Evolutionary conservation across 1,139 yeast species (phyloP).

Genomic region (Taiozyma onychis): DNA sequence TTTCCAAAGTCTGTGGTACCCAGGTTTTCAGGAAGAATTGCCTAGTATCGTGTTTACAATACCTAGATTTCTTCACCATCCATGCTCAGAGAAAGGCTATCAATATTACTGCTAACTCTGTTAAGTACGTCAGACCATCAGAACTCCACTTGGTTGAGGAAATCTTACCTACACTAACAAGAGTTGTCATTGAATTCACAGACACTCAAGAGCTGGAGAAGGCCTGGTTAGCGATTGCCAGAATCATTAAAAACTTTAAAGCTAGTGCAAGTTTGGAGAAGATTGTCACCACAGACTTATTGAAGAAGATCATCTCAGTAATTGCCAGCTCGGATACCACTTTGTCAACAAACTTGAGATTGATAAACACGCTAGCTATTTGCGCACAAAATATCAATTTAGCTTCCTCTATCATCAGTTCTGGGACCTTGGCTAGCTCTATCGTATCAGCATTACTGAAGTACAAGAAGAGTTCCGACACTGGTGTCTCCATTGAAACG

Average conservation of each 20-base stretch:
- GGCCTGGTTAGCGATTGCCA: conserved; percentile 62
- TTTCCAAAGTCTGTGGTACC: conserved; percentile 50
- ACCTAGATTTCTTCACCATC: conserved; percentile 80
- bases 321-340: conserved; percentile 20
- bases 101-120: conserved; percentile 71
- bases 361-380: conserved; percentile 39
- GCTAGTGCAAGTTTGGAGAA: conserved; percentile 41
- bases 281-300: conserved; percentile 33
- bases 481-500: conserved; percentile 49
- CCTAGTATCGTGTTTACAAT: conserved; percentile 61
- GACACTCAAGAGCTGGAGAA: conserved; percentile 65
- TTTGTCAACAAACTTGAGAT: conserved; percentile 26
- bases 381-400: conserved; percentile 26
- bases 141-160: conserved; percentile 35
- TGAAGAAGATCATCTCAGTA: conserved; percentile 27
- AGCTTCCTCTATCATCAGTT: conserved; percentile 34
- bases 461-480: conserved; percentile 26
- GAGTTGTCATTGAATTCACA: conserved; percentile 51
- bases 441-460: conserved; percentile 41
- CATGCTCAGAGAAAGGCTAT: conserved; percentile 88
- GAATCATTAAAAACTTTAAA: conserved; percentile 51
- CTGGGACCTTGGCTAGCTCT: conserved; percentile 38
- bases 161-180: conserved; percentile 57
- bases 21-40: conserved; percentile 56
- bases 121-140: conserved; percentile 27